Evolutionary conservation across 371 early-diverging fungal genomes (phyloP), one percentile per base, ranked within the genome.

Genomic region (Capillidium heterosporum): DNA sequence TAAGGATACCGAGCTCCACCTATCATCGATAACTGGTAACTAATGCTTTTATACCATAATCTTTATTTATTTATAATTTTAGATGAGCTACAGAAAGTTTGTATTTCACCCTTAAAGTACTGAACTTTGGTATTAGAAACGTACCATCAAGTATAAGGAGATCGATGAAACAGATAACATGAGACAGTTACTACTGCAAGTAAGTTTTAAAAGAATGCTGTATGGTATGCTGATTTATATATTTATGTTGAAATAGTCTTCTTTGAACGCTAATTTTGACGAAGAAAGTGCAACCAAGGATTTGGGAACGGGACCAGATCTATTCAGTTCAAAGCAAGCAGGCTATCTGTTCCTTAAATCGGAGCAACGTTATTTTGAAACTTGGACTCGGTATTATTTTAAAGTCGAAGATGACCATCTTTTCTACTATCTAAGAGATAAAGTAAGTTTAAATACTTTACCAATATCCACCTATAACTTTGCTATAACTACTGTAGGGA

Each of bases 281-380:
- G 8, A 17, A 19, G 44, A 19, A 44, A 7, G 23, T 15, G 19
- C 8, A 44, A 7, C 19, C 7, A n/a, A 39, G 17, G 40, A 26
- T 26, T 54, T 40, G n/a, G 21, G 31, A 4, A 47, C 21, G 1
- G 8, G n/a, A 15, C 28, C 21, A 44, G 17, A 32, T 26, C 26
- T 29, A 21, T 52, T 53, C 49, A 11, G n/a, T 43, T 40, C 24
- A 24, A 31, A 28, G 15, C 21, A 41, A 3, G 28, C 47, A 3
- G 89, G 89, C 21, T 87, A 89, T 57, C 63, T 89, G 8, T 85
- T 81, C 59, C 76, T 84, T 61, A 76, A 81, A 56, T 77, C 75
- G 43, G 70, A 75, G 44, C 81, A 80, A 27, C 66, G 82, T 51
- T 74, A 85, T 0, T 67, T 84, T 64, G 76, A 79, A 59, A 74